Evolutionary conservation across 805 yeast genomes (phyloP).

Genomic region (Ogataea degrootiae): DNA sequence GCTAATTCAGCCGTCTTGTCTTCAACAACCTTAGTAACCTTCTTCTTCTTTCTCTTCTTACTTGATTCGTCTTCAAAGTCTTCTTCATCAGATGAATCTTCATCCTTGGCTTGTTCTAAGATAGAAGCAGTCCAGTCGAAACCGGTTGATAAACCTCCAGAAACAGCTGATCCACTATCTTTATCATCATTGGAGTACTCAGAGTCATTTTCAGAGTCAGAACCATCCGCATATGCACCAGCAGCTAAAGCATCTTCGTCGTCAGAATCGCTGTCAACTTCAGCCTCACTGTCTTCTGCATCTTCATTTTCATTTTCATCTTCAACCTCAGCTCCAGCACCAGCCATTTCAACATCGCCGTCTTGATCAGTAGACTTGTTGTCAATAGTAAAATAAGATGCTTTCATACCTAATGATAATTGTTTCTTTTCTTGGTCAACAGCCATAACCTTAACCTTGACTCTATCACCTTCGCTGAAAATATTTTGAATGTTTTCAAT

Average conservation of each 20-base stretch:
- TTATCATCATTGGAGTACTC: conserved; percentile 20
- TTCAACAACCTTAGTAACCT: conserved; percentile 40
- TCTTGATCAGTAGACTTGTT: conserved; percentile 16
- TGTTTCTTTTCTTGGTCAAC: conserved; percentile 64
- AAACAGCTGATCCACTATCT: conserved; percentile 24
- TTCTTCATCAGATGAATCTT: conserved; percentile 48
- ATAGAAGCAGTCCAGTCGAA: conserved; percentile 96
- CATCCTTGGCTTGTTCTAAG: conserved; percentile 70
- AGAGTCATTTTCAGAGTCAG: conserved; percentile 17
- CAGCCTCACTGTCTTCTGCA: conserved; percentile 26
- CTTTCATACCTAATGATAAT: conserved; percentile 88
- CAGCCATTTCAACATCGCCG: conserved; percentile 27
- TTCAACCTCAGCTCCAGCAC: conserved; percentile 26
- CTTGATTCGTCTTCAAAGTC: conserved; percentile 41
- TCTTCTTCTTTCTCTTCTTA: conserved; percentile 40
- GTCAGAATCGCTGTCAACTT: conserved; percentile 4
- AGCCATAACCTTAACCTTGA: conserved; percentile 73
- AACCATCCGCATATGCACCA: conserved; percentile 27
- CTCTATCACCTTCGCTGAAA: conserved; percentile 87
- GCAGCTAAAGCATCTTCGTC: conserved; percentile 27
- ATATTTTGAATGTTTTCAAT: conserved; percentile 55
- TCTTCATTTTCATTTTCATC: conserved; percentile 27
- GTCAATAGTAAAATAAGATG: conserved; percentile 63
- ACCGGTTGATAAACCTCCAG: conserved; percentile 71
- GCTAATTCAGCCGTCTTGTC: conserved; percentile 84